A percentile compares a stretch with the other conserved stretches of the same genome.
phyloP scores from a whole-genome alignment of 208 protist genomes.

The Herpetomonas samuelpessoai region DNA sequence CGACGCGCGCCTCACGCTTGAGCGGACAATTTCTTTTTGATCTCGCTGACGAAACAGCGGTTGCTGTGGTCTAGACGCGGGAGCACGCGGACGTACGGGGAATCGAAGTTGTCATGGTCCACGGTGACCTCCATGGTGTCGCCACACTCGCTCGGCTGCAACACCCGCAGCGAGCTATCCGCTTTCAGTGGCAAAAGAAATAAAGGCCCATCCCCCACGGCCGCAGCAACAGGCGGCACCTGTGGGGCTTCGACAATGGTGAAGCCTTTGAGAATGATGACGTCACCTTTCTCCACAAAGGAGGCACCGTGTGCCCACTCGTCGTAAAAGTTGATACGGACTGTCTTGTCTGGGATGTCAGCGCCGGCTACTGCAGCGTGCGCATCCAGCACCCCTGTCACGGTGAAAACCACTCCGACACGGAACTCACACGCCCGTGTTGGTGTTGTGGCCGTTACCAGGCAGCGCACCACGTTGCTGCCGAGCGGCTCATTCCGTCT shows the following conservation, averaged over 20 bases:
- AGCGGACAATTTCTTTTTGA: no score
- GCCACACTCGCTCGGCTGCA: slow-evolving; percentile 38
- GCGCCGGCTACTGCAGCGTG: background rate
- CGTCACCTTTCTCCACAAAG: slow-evolving; percentile 64
- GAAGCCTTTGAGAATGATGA: slow-evolving; percentile 46
- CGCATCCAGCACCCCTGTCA: slow-evolving; percentile 28
- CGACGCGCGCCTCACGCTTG: no score
- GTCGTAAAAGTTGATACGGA: slow-evolving; percentile 68
- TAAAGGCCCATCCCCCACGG: slow-evolving; percentile 4
- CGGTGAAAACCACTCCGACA: slow-evolving; percentile 49
- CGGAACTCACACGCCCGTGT: slow-evolving; percentile 55
- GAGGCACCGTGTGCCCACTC: slow-evolving; percentile 60
- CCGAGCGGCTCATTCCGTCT: slow-evolving; percentile 18
- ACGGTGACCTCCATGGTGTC: slow-evolving; percentile 68
- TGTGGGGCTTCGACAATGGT: slow-evolving; percentile 21
- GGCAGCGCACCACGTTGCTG: slow-evolving; percentile 38
- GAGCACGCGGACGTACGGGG: slow-evolving; percentile 41
- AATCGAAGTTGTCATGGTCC: slow-evolving; percentile 36
- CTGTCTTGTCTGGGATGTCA: slow-evolving; percentile 3
- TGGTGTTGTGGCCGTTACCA: slow-evolving; percentile 32
- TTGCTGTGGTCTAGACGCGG: slow-evolving; percentile 16
- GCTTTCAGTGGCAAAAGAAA: slow-evolving; percentile 40
- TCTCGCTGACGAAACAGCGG: slow-evolving; percentile 12
- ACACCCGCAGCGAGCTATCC: slow-evolving; percentile 30
- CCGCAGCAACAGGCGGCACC: slow-evolving; percentile 9